Conservation (phyloP, 1,284 basidiomycete genomes). For the Vanrija pseudolonga region DNA sequence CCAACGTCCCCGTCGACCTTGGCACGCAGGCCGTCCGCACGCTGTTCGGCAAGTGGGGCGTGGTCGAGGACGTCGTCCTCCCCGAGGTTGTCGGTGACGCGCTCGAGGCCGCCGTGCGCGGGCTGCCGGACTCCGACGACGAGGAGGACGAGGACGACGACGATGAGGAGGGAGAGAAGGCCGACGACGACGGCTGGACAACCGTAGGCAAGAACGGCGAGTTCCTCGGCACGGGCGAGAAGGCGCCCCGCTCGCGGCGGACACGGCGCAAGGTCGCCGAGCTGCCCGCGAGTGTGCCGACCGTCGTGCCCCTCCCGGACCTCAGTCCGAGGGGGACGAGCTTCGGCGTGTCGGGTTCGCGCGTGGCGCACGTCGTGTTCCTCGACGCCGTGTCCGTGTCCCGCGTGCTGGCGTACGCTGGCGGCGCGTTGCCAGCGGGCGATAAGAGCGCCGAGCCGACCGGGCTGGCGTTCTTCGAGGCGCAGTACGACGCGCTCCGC, state of each 20-base stretch:
- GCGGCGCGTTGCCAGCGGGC: slow-evolving; percentile 40
- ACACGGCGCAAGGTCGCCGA: slow-evolving; percentile 49
- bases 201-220: too few species aligned
- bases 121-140: slow-evolving; percentile 37
- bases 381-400: slow-evolving; percentile 65
- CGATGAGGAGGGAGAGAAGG: slow-evolving; percentile 39
- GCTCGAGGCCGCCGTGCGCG: slow-evolving; percentile 36
- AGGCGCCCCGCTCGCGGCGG: slow-evolving; percentile 20
- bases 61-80: slow-evolving; percentile 69
- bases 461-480: slow-evolving; percentile 67
- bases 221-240: slow-evolving; percentile 54
- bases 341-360: slow-evolving; percentile 26
- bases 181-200: slow-evolving; percentile 36
- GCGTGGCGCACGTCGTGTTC: slow-evolving; percentile 70
- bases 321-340: slow-evolving; percentile 26
- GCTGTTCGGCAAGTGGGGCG: slow-evolving; percentile 70
- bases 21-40: slow-evolving; percentile 69
- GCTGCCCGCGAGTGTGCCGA: slow-evolving; percentile 58
- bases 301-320: slow-evolving; percentile 31
- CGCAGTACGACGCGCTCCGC: slow-evolving; percentile 61
- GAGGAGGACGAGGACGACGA: slow-evolving; percentile 51
- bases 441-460: slow-evolving; percentile 56
- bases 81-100: slow-evolving; percentile 27
- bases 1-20: slow-evolving; percentile 79
- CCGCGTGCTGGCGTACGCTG: slow-evolving; percentile 55